Conservation (phyloP, 495 filamentous ascomycete genomes). For the Aspergillus panamensis region DNA sequence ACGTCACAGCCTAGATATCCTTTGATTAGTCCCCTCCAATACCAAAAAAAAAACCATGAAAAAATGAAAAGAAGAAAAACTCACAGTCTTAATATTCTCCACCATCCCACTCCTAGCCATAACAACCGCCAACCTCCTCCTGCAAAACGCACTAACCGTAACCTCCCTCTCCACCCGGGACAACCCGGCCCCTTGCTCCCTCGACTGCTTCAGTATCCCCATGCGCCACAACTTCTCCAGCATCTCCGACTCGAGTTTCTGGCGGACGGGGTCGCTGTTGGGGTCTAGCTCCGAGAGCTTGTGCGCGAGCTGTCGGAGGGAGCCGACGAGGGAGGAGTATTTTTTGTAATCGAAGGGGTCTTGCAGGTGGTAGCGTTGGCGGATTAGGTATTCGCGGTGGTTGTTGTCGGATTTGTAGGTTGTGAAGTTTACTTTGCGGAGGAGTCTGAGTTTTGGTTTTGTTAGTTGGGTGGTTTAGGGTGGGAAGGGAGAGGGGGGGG, state of each 20-base stretch:
- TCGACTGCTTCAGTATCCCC: slow-evolving; percentile 71
- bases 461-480: slow-evolving; percentile 1
- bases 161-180: slow-evolving; percentile 81
- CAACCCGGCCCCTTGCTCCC: slow-evolving; percentile 55
- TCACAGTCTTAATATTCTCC: slow-evolving; percentile 68
- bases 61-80: slow-evolving; percentile 17
- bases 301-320: slow-evolving; percentile 83
- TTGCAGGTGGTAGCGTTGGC: slow-evolving; percentile 83
- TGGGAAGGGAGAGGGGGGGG: no score
- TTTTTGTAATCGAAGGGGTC: slow-evolving; percentile 80
- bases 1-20: slow-evolving; percentile 64
- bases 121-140: slow-evolving; percentile 76
- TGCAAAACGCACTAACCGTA: slow-evolving; percentile 78
- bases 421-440: slow-evolving; percentile 92
- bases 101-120: slow-evolving; percentile 89
- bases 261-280: slow-evolving; percentile 68
- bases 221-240: slow-evolving; percentile 88
- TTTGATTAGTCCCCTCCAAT: not conserved
- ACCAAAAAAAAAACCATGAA: slow-evolving; percentile 15
- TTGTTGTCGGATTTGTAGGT: slow-evolving; percentile 84
- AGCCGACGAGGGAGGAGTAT: slow-evolving; percentile 86
- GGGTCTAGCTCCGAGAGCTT: slow-evolving; percentile 72
- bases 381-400: slow-evolving; percentile 77
- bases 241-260: slow-evolving; percentile 75
- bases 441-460: slow-evolving; percentile 52